Base-by-base conservation (phyloP, 1,284 basidiomycete species). In the Apiotrichum laibachii region DNA sequence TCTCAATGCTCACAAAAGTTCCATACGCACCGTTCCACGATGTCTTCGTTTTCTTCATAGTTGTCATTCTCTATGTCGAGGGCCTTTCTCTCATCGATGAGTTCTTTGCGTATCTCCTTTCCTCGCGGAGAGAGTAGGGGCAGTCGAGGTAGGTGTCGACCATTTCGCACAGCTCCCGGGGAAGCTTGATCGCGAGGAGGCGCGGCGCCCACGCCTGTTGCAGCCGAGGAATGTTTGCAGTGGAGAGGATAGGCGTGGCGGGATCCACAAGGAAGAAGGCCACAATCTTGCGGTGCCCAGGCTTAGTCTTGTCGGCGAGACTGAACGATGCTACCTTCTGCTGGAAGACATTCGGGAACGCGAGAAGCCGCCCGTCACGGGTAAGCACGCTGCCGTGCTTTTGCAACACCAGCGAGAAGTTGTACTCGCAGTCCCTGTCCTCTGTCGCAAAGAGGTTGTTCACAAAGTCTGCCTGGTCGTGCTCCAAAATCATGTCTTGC, bases 221-320 rank as follows among this genome's bases (percentile, higher is more conserved):
- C 58, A 60, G 62, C 18, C 58, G 58, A 7, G 62, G 62, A 0
- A 63, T 53, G 33, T 57, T 19, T 7, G 53, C 58, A 1, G 62
- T 60, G 2, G 53, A 50, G 21, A 53, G n/a, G 39, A 63, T 47
- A 1, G 53, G 56, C n/a, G 56, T 53, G 1, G 2, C 19, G 13
- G 62, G 62, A 43, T 58, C 62, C 37, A 63, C 58, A 33, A 63
- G 53, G 56, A 63, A 63, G n/a, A 63, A 39, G 15, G 62, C 62
- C 9, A 60, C 45, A n/a, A 63, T 60, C 58, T 63, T 63, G 50
- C 62, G 53, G 47, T 63, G 62, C 2, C 62, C 62, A 0, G 49
- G 45, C 37, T 22, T 31, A 11, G 42, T 53, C 37, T 50, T 53
- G 53, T 63, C 58, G 3, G 39, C 39, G 5, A 34, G 34, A 21